Conservation (phyloP, 164 flowering plant genomes). For the Dillenia suffruticosa region DNA sequence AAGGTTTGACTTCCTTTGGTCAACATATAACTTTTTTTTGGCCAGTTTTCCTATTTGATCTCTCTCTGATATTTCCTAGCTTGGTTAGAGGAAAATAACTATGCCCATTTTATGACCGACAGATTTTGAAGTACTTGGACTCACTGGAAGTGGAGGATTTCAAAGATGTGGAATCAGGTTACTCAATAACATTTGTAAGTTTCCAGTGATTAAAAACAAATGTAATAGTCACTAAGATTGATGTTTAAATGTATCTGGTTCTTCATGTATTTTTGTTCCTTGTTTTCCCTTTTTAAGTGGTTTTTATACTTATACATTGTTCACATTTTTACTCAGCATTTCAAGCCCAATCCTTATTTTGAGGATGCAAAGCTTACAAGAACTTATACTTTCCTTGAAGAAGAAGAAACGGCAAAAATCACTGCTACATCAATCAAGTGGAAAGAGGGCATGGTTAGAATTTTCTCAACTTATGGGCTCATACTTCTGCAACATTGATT, state of each 20-base stretch:
- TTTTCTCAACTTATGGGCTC: not conserved
- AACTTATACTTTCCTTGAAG: conserved; percentile 52
- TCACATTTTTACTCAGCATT: conserved; percentile 33
- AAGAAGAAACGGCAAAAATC: conserved; percentile 55
- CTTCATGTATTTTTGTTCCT: not conserved
- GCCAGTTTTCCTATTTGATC: no score
- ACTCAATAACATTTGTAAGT: conserved; percentile 83
- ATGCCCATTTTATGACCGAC: not conserved
- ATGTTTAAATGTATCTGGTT: no score
- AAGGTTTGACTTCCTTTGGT: conserved; percentile 42
- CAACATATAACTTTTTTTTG: no score
- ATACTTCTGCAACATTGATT: not conserved
- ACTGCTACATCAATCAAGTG: conserved; percentile 59
- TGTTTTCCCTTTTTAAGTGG: not conserved
- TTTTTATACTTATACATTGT: not conserved
- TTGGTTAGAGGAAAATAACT: no score
- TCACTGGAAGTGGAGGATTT: conserved; percentile 86
- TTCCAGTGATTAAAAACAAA: not conserved
- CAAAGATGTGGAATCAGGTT: conserved; percentile 82
- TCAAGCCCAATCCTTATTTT: conserved; percentile 63
- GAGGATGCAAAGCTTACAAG: conserved; percentile 61
- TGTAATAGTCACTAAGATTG: no score
- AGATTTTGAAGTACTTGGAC: conserved; percentile 74
- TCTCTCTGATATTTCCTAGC: no score
- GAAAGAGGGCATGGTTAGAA: conserved; percentile 68